phyloP scores from a whole-genome alignment of 73 alveolate genomes.

The Paramecium bursaria region DNA sequence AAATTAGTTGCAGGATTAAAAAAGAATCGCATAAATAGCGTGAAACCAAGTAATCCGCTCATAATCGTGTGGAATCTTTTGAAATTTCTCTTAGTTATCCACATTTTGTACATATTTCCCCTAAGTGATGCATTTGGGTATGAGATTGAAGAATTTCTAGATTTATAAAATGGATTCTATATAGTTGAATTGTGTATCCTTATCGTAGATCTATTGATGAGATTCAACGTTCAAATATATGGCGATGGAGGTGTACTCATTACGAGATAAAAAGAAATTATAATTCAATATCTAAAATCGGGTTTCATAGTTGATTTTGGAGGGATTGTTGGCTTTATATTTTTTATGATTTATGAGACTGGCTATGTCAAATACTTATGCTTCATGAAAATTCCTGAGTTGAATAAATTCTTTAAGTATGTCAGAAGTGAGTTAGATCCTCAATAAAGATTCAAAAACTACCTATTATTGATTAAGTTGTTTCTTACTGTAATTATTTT shows the following conservation, averaged over 20 bases:
- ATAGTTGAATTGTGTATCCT: slow-evolving; percentile 3
- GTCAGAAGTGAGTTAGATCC: slow-evolving; percentile 61
- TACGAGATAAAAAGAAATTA: slow-evolving; percentile 13
- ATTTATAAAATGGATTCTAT: slow-evolving; percentile 3
- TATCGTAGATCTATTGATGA: slow-evolving; percentile 19
- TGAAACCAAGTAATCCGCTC: slow-evolving; percentile 15
- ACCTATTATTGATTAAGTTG: not conserved
- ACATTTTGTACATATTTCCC: slow-evolving; percentile 38
- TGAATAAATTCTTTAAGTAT: not conserved
- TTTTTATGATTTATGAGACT: not conserved
- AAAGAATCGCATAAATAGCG: not conserved
- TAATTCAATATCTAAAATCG: slow-evolving; percentile 5
- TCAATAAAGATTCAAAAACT: slow-evolving; percentile 26
- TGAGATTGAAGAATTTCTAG: slow-evolving; percentile 1
- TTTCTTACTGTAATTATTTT: slow-evolving; percentile 1
- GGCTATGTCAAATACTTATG: slow-evolving; percentile 8
- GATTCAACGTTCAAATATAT: slow-evolving; percentile 34
- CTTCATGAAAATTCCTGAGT: not conserved
- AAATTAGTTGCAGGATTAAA: not conserved
- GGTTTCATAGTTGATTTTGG: slow-evolving; percentile 23
- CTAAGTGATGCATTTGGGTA: slow-evolving; percentile 7
- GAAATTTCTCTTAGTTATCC: slow-evolving; percentile 27
- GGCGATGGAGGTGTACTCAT: slow-evolving; percentile 34
- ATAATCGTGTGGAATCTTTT: slow-evolving; percentile 16
- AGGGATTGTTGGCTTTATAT: slow-evolving; percentile 23